Evolutionary conservation across 2,329 filamentous ascomycete genomes (phyloP).

Genomic region (Epichloe typhina): DNA sequence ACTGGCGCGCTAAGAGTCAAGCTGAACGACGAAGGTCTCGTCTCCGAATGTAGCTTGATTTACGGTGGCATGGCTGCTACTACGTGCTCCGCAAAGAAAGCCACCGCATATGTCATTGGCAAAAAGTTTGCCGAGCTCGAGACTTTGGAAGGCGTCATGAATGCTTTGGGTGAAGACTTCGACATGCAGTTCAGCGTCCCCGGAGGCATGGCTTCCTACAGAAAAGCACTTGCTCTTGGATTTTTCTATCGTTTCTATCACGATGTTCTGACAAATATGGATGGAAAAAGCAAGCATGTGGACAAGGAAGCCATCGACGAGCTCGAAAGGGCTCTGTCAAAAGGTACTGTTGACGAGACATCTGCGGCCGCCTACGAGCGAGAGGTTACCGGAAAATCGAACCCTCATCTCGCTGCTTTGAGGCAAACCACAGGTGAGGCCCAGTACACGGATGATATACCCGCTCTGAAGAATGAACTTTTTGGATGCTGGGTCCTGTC

Average conservation of each 20-base stretch:
- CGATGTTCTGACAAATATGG: constrained; percentile 58
- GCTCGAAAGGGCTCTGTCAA: constrained; percentile 73
- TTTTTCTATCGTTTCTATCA: constrained; percentile 98
- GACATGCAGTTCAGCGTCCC: constrained; percentile 81
- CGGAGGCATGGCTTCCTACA: constrained; percentile 93
- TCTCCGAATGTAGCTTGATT: constrained; percentile 65
- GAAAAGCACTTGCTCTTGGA: constrained; percentile 76
- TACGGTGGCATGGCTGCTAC: constrained; percentile 93
- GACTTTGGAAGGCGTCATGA: constrained; percentile 83
- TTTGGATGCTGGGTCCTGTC: constrained; percentile 82
- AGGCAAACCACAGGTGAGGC: constrained; percentile 92
- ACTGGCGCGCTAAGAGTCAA: constrained; percentile 71
- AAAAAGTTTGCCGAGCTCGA: constrained; percentile 68
- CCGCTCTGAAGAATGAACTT: constrained; percentile 72
- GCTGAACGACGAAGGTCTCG: constrained; percentile 53
- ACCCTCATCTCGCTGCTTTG: constrained; percentile 76
- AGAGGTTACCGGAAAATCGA: constrained; percentile 72
- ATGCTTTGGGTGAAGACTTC: constrained; percentile 78
- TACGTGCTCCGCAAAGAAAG: constrained; percentile 73
- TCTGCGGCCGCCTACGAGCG: constrained; percentile 67
- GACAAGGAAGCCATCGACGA: constrained; percentile 71
- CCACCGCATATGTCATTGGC: constrained; percentile 60
- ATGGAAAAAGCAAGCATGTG: constrained; percentile 29
- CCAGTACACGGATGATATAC: constrained; percentile 93
- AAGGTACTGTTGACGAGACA: constrained; percentile 63